Evolutionary conservation across 148 eudicot genomes (phyloP).

Genomic region (Pouteria glomerata): DNA sequence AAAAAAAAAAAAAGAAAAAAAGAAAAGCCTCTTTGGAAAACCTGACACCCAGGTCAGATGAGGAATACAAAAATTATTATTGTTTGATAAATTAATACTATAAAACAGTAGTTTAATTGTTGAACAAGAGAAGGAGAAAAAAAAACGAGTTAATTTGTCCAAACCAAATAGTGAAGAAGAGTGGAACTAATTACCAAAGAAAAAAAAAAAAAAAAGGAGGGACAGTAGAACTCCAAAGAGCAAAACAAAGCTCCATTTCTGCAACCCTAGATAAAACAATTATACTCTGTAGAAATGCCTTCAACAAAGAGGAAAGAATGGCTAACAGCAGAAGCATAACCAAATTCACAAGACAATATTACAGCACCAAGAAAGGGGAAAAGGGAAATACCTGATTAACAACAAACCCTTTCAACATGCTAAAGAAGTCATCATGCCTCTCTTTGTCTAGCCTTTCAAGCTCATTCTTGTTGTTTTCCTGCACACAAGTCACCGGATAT

Average conservation of each 20-base stretch:
- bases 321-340: not conserved
- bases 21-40: no score
- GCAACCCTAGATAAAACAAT: not conserved
- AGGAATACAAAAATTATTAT: no score
- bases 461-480: conserved; percentile 91
- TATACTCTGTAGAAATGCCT: not conserved
- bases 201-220: not conserved
- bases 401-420: conserved; percentile 93
- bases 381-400: conserved; percentile 91
- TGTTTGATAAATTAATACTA: no score
- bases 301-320: not conserved
- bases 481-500: conserved; percentile 10
- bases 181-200: not conserved
- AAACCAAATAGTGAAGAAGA: not conserved
- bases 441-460: conserved; percentile 80
- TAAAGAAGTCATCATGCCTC: conserved; percentile 69
- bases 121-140: no score
- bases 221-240: not conserved
- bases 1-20: no score
- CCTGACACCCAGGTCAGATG: no score
- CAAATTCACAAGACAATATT: not conserved
- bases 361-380: not conserved
- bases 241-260: not conserved
- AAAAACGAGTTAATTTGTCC: no score
- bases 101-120: no score